A percentile compares a stretch with the other conserved stretches of the same genome.
Evolutionary conservation across 225 moss, liverwort and hornwort species (phyloP).

Genomic region (Straminergon stramineum): DNA sequence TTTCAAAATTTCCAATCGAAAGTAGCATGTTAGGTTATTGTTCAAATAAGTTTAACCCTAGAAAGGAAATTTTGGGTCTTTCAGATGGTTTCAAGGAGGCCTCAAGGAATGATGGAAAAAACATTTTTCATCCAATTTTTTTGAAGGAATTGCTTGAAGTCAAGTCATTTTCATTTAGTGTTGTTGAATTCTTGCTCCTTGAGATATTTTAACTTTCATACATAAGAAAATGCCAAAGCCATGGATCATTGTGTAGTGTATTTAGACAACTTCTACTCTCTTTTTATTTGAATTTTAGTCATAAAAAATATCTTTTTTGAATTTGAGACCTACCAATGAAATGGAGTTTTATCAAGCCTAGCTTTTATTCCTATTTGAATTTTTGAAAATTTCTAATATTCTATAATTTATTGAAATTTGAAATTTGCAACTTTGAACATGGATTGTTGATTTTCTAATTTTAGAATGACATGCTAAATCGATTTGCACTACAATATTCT

Average conservation of each 20-base stretch:
- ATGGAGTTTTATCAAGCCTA: not conserved
- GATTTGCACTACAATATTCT: not conserved
- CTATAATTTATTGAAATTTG: not conserved
- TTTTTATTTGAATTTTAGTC: too few species aligned
- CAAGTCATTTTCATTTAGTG: too few species aligned
- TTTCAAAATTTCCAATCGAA: not conserved
- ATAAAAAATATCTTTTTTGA: not conserved
- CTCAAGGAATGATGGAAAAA: not conserved
- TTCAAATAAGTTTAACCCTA: not conserved
- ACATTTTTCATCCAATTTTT: too few species aligned
- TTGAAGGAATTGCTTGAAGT: not conserved
- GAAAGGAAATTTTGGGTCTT: not conserved
- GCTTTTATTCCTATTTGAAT: too few species aligned
- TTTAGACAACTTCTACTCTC: not conserved
- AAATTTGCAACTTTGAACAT: not conserved
- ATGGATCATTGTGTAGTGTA: not conserved
- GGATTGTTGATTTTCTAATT: not conserved
- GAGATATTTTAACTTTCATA: not conserved
- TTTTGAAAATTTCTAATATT: too few species aligned
- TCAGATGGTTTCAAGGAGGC: rapidly evolving
- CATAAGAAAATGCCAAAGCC: not conserved
- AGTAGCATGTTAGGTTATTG: not conserved
- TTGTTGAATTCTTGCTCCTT: not conserved
- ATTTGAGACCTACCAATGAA: not conserved
- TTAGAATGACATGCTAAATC: not conserved